Evolutionary conservation across 202 grass and related monocot genomes (phyloP).

Genomic region (Digitaria exilis): DNA sequence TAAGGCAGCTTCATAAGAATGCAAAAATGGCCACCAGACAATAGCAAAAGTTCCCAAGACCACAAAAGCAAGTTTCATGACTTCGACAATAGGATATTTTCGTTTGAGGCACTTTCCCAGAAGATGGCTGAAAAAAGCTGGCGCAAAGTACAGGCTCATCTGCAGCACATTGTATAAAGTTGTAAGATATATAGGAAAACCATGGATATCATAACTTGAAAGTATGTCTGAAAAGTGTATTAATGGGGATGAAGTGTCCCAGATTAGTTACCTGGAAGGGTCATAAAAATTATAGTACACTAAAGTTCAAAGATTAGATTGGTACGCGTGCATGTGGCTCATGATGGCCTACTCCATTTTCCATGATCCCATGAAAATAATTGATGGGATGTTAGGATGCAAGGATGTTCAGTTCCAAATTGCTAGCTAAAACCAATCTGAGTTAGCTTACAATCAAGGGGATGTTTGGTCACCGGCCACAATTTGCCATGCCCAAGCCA

Average conservation of each 20-base stretch:
- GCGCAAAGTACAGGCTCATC: conserved; percentile 97
- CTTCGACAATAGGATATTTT: conserved; percentile 65
- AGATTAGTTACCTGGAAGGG: conserved; percentile 21
- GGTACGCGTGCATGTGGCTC: not conserved
- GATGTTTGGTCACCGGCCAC: too few species aligned
- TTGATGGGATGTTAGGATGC: not conserved
- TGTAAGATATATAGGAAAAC: conserved; percentile 1
- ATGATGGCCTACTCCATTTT: conserved; percentile 22
- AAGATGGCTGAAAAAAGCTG: conserved; percentile 90
- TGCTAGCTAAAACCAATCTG: not conserved
- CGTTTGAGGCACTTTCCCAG: conserved; percentile 78
- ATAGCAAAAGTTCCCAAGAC: conserved; percentile 81
- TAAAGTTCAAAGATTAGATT: conserved; percentile 18
- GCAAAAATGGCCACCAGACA: conserved; percentile 95
- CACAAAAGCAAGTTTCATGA: conserved; percentile 73
- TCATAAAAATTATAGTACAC: not conserved
- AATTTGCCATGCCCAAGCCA: too few species aligned
- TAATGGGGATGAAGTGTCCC: not conserved
- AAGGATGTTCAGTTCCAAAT: conserved; percentile 1
- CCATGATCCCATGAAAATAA: not conserved
- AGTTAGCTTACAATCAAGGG: conserved; percentile 11
- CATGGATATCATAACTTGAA: not conserved
- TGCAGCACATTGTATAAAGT: conserved; percentile 46
- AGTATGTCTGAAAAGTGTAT: not conserved
- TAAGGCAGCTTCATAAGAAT: conserved; percentile 68